Conservation (phyloP, 495 filamentous ascomycete genomes). For the Penicillium tannophilum region DNA sequence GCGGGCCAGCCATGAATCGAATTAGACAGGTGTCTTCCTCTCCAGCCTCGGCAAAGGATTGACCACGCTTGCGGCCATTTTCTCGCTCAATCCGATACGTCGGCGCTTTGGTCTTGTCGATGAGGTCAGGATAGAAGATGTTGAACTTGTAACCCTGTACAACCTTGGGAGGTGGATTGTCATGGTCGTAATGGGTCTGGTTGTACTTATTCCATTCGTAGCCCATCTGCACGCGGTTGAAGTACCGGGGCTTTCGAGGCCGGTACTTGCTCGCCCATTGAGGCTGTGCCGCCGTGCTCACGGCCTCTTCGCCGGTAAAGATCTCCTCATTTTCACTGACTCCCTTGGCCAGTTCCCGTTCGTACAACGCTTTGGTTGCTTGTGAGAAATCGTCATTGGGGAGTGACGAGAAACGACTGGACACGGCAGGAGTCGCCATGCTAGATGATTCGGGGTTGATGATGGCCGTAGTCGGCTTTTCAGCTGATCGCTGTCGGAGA, state of each 20-base stretch:
- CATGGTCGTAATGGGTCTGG: conserved; percentile 98
- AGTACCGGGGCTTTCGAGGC: conserved; percentile 92
- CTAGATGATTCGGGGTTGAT: conserved; percentile 33
- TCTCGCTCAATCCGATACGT: conserved; percentile 95
- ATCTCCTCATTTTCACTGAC: conserved; percentile 95
- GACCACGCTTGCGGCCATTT: conserved; percentile 80
- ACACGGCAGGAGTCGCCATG: conserved; percentile 44
- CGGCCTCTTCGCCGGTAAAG: conserved; percentile 86
- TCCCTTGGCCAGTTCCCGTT: conserved; percentile 89
- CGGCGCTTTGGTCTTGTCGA: conserved; percentile 91
- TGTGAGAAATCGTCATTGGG: conserved; percentile 87
- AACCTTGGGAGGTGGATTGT: conserved; percentile 96
- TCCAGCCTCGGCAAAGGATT: conserved; percentile 93
- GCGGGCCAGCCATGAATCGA: conserved; percentile 91
- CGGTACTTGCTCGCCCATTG: conserved; percentile 90
- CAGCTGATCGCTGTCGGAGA: conserved; percentile 53
- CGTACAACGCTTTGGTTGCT: conserved; percentile 87
- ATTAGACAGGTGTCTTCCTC: conserved; percentile 98
- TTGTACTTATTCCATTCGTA: conserved; percentile 99
- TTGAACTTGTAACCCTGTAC: conserved; percentile 99
- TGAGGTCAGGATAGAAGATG: conserved; percentile 98
- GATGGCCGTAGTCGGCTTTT: conserved; percentile 46
- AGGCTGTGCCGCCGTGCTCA: conserved; percentile 63
- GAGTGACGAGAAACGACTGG: conserved; percentile 72
- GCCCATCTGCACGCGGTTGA: conserved; percentile 98